Evolutionary conservation across 2,329 filamentous ascomycete genomes (phyloP), one percentile per base, ranked within the genome.

Genomic region (Monilinia polystroma): DNA sequence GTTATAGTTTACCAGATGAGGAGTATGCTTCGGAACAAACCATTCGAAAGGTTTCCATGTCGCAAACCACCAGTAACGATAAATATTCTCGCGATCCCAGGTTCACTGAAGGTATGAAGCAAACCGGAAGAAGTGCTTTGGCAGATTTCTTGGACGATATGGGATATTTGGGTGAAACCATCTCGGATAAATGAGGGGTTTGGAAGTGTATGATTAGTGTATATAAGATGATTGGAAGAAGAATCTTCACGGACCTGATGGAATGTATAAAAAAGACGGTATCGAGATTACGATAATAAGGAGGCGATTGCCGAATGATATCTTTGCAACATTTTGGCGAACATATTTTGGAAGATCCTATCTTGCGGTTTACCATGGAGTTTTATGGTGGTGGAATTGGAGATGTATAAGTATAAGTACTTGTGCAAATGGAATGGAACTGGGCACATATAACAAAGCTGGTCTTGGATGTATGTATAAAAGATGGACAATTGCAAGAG

Each of bases 61-160:
- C 65, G 3, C 57, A 54, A 41, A 63, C 67, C 11, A 41, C 63
- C 7, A 67, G 62, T 38, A 51, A 68, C 47, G 49, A 59, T 63
- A 32, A 67, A 53, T 43, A 68, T 71, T 52, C 69, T 55, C 49
- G 67, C 53, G 29, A 64, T 62, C 60, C 57, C 38, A 45, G 32
- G 10, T 57, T 52, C 12, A 49, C 29, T 16, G 41, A 52, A n/a
- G 41, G 55, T 3, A 57, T 41, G 32, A 32, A 58, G 20, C 26
- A 64, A 8, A 53, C 32, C 35, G 57, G 29, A 3, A 57, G 69
- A 26, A 76, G 72, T 41, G 77, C 76, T n/a, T 80, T 83, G 77
- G 78, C 80, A 69, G 78, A 81, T 70, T 74, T 83, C 67, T 77
- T 84, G 70, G 79, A 81, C 68, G 82, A 84, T 69, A 73, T 84